phyloP scores from a whole-genome alignment of 805 yeast genomes.

The Candida boidinii region DNA sequence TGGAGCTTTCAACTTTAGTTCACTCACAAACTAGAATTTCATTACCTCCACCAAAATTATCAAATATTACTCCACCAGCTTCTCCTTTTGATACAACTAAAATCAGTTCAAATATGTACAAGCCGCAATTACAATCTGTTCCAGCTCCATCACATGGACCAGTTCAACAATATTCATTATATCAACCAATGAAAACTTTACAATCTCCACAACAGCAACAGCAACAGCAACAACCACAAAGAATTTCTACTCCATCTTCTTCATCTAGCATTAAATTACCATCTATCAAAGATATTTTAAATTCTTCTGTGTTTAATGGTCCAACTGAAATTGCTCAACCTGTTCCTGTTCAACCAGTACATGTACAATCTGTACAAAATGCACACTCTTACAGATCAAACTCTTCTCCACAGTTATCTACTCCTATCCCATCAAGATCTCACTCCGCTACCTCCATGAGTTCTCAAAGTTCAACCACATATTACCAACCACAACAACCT shows the following conservation, averaged over 20 bases:
- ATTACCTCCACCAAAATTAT: not conserved
- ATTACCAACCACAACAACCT: no score
- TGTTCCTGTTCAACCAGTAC: constrained; percentile 1
- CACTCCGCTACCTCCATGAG: constrained; percentile 10
- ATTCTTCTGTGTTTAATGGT: constrained; percentile 11
- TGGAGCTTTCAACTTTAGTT: constrained; percentile 14
- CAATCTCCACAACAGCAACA: constrained; percentile 4
- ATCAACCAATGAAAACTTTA: no score
- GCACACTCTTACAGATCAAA: not conserved
- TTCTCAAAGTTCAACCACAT: constrained; percentile 5
- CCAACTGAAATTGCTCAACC: constrained; percentile 1
- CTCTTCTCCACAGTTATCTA: constrained; percentile 6
- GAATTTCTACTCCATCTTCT: constrained; percentile 13
- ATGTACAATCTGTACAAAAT: not conserved
- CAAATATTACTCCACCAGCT: constrained; percentile 1
- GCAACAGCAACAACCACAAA: constrained; percentile 2
- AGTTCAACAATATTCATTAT: no score
- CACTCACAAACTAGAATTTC: constrained; percentile 3
- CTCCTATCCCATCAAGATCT: constrained; percentile 16
- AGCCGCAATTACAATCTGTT: no score
- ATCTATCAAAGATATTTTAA: constrained; percentile 14
- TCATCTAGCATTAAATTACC: constrained; percentile 13
- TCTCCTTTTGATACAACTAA: constrained; percentile 1
- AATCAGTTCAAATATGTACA: not conserved
- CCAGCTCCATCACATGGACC: no score